A percentile compares a stretch with the other conserved stretches of the same genome.
phyloP scores from a whole-genome alignment of 768 basidiomycete species.

The Tricholoma hemisulphureum region DNA sequence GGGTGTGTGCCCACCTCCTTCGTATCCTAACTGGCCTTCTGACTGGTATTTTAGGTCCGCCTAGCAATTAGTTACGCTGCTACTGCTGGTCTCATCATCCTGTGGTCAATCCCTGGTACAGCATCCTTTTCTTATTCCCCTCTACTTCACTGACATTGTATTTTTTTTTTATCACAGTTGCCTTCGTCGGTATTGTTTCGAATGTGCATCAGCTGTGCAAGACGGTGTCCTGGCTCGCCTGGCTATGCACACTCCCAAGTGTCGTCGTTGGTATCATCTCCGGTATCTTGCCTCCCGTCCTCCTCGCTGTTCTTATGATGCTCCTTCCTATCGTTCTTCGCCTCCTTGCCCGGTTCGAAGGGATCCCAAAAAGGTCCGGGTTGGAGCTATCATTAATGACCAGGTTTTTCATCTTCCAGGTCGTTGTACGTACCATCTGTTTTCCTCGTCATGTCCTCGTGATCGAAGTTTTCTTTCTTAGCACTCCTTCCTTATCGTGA shows the following conservation, averaged over 20 bases:
- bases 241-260: constrained; percentile 73
- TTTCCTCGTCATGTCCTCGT: not conserved
- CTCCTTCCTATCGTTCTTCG: constrained; percentile 80
- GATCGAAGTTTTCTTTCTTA: constrained; percentile 27
- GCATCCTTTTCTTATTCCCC: not conserved
- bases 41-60: constrained; percentile 38
- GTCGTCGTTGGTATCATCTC: constrained; percentile 76
- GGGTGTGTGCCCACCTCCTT: constrained; percentile 31
- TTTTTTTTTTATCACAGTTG: constrained; percentile 45
- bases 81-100: constrained; percentile 77
- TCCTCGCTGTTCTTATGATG: constrained; percentile 90
- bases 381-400: constrained; percentile 92
- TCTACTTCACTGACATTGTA: not conserved
- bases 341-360: constrained; percentile 80
- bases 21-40: not conserved
- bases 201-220: constrained; percentile 73
- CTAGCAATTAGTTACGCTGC: constrained; percentile 64
- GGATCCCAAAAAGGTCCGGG: constrained; percentile 80
- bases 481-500: constrained; percentile 93
- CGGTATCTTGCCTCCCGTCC: constrained; percentile 84
- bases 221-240: constrained; percentile 68
- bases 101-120: constrained; percentile 84
- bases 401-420: constrained; percentile 89
- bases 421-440: constrained; percentile 60
- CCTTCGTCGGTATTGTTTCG: constrained; percentile 83